These are phyloP conservation scores for Ophioceras dolichostomum DNA, from an alignment of 2,329 filamentous ascomycete species.

Conservation along the genomic window DNA sequence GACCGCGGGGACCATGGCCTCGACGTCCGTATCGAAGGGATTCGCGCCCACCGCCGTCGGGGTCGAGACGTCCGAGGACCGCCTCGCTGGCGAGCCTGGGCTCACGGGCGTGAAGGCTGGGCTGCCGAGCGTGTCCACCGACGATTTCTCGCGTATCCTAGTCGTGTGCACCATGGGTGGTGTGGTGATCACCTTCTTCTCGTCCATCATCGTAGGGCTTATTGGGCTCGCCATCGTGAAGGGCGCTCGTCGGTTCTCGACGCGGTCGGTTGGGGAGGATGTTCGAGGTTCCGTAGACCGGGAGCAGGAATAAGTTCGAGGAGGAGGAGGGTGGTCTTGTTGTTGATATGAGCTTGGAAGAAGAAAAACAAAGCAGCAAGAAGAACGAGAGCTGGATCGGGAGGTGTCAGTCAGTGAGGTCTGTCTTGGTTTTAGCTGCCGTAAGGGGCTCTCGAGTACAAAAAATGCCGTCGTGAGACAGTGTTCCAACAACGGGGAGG, in stretches of 20 bases:
- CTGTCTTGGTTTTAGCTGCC: too few relatives aligned
- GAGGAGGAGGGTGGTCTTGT: too few relatives aligned
- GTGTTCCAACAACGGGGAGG: too few relatives aligned
- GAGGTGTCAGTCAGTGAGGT: too few relatives aligned
- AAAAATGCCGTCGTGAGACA: too few relatives aligned
- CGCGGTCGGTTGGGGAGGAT: not conserved
- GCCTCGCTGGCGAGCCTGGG: conserved; percentile 11
- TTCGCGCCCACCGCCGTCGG: conserved; percentile 29
- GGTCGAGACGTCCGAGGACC: conserved; percentile 25
- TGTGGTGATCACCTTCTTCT: not conserved
- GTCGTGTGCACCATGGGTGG: not conserved
- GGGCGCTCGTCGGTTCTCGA: too few relatives aligned
- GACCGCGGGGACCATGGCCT: conserved; percentile 20
- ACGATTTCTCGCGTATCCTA: conserved; percentile 9
- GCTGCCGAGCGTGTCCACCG: conserved; percentile 12
- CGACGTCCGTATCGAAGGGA: conserved; percentile 46
- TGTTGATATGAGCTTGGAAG: too few relatives aligned
- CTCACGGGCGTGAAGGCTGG: conserved; percentile 10
- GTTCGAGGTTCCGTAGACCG: too few relatives aligned
- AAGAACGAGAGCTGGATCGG: too few relatives aligned
- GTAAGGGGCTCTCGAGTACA: too few relatives aligned
- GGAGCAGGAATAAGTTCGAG: not conserved
- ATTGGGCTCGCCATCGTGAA: too few relatives aligned
- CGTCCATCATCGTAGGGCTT: not conserved
- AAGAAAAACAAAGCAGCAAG: too few relatives aligned